These are phyloP conservation scores for Aspergillus biplanus DNA, from an alignment of 495 filamentous ascomycete genomes.

Conservation along the genomic window DNA sequence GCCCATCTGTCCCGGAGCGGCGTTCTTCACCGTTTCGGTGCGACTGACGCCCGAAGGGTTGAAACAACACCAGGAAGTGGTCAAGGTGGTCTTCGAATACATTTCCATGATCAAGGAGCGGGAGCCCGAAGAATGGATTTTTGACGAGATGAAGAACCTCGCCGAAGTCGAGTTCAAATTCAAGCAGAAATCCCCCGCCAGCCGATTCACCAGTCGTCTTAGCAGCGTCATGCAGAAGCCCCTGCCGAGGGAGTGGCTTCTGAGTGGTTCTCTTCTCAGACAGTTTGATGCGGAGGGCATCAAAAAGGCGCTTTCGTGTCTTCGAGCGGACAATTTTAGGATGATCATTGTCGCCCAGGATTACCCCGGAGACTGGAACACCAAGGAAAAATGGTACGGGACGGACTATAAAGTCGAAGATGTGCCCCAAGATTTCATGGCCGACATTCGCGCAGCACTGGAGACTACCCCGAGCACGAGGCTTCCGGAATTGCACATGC, in stretches of 20 bases:
- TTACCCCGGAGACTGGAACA: conserved; percentile 80
- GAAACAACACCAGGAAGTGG: conserved; percentile 83
- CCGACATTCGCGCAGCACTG: conserved; percentile 66
- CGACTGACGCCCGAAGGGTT: conserved; percentile 85
- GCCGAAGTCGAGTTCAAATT: conserved; percentile 93
- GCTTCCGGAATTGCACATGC: conserved; percentile 76
- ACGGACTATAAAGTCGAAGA: conserved; percentile 89
- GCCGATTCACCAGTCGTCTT: conserved; percentile 80
- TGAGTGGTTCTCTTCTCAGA: conserved; percentile 75
- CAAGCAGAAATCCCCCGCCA: conserved; percentile 88
- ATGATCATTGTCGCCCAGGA: conserved; percentile 80
- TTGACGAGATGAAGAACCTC: conserved; percentile 86
- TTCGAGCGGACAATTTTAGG: conserved; percentile 89
- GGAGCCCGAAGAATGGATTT: conserved; percentile 88
- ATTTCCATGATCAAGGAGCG: conserved; percentile 82
- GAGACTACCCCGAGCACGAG: conserved; percentile 59
- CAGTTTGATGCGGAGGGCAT: conserved; percentile 80
- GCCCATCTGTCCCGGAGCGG: conserved; percentile 78
- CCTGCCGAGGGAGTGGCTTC: conserved; percentile 79
- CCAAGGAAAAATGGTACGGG: conserved; percentile 96
- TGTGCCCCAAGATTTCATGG: conserved; percentile 76
- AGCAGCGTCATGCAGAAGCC: conserved; percentile 89
- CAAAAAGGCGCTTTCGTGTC: conserved; percentile 70
- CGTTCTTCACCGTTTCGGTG: conserved; percentile 79
- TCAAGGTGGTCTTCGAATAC: conserved; percentile 92